phyloP scores from a whole-genome alignment of 768 basidiomycete species.

The Lactarius sp. region DNA sequence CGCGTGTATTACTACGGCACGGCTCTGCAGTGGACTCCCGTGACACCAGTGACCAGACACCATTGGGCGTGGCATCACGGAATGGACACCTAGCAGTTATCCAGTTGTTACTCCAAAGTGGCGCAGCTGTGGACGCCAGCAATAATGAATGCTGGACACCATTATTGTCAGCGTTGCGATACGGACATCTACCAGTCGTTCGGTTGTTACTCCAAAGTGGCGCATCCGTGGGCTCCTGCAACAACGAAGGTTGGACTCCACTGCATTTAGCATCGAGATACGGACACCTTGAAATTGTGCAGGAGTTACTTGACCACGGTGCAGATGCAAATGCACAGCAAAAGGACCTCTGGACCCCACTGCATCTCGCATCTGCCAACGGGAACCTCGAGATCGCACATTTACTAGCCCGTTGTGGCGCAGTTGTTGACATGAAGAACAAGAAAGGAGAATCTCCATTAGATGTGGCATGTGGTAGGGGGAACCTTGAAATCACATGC shows the following conservation, averaged over 20 bases:
- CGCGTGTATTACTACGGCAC: background rate
- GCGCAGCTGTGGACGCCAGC: background rate
- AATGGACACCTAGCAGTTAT: background rate
- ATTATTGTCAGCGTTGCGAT: background rate
- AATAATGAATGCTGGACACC: background rate
- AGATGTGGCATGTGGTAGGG: fast-evolving
- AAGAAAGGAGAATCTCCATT: background rate
- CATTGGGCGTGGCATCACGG: background rate
- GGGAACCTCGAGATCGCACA: background rate
- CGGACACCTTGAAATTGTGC: background rate
- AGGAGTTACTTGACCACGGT: background rate
- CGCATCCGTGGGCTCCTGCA: too few relatives aligned
- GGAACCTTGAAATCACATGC: background rate
- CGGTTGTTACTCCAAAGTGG: too few relatives aligned
- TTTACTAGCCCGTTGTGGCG: background rate
- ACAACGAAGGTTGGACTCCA: too few relatives aligned
- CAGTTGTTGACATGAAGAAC: background rate
- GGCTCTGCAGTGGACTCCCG: background rate
- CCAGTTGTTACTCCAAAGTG: background rate
- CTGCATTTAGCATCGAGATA: too few relatives aligned
- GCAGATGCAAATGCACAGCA: background rate
- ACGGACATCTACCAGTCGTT: background rate
- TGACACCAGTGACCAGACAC: background rate
- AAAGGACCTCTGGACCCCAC: background rate
- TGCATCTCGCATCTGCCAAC: background rate